Base-by-base conservation (phyloP, 1,284 basidiomycete species). In the Cryptococcus hybrid region DNA sequence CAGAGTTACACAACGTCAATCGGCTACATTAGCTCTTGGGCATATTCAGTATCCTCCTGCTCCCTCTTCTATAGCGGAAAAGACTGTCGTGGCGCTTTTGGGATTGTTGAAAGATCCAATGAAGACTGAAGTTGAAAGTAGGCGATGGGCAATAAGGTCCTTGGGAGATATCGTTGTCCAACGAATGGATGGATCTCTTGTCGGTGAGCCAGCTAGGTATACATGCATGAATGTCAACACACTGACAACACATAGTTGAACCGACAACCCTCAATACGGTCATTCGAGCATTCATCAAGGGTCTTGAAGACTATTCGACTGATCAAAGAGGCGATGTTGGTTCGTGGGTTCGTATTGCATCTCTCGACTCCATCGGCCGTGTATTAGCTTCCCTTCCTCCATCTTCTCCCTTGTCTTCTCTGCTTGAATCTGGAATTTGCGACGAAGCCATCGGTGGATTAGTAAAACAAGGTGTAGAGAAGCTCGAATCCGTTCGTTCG, bases 251-350 rank as follows among this genome's bases (percentile, higher is more conserved):
- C 12, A 9, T 46, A 71, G 70, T 71, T 4, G 38, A 51, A 3
- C 38, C 47, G 1, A 38, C 37, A 5, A 52, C 54, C 13, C 61
- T 57, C 58, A 35, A 49, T 0, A 9, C 52, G 0, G 60, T 73
- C 30, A 49, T 78, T 34, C n/a, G 53, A 18, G 67, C 74, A 0
- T 68, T 81, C 38, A 75, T 88, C 18, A 71, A 69, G 11, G 92
- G 92, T 2, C 75, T 99, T 43, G 81, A 85, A 13, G 95, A 99
- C 79, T 98, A 98, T 71, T 88, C 91, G 1, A 86, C 85, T 37
- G 96, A 99, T 71, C 89, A 96, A 75, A 84, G 96, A 57, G 96
- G 96, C 4, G 96, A 99, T 71, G 90, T 99, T 30, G 96, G 96
- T 36, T 97, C 94, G 0, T 98, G 94, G 94, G 84, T 96, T 36